phyloP scores from a whole-genome alignment of 2,329 filamentous ascomycete genomes.

The Talaromyces funiculosus region DNA sequence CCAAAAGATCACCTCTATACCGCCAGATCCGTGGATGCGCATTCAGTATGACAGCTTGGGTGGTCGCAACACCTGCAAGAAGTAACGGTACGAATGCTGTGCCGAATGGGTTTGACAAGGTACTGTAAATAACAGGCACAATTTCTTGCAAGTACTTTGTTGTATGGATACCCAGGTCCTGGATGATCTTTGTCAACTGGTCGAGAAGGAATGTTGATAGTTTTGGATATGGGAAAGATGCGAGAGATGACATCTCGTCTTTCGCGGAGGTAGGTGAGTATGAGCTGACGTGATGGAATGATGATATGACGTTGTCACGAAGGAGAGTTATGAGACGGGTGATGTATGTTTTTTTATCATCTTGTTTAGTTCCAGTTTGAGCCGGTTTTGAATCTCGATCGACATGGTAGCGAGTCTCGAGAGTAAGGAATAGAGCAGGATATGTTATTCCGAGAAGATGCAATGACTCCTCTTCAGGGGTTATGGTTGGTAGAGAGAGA shows the following conservation, averaged over 20 bases:
- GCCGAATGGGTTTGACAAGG: constrained; percentile 65
- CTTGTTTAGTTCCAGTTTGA: constrained; percentile 14
- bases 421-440: constrained; percentile 57
- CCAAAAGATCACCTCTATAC: constrained; percentile 60
- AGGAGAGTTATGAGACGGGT: constrained; percentile 24
- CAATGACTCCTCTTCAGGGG: constrained; percentile 65
- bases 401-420: constrained; percentile 39
- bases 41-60: constrained; percentile 55
- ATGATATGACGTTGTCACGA: constrained; percentile 32
- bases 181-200: constrained; percentile 24
- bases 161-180: constrained; percentile 32
- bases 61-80: constrained; percentile 46
- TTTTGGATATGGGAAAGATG: constrained; percentile 36
- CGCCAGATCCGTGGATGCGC: constrained; percentile 64
- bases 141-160: constrained; percentile 52
- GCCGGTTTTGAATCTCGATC: background rate
- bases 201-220: constrained; percentile 46
- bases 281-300: constrained; percentile 44
- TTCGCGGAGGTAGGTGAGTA: constrained; percentile 33
- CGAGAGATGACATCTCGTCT: constrained; percentile 36
- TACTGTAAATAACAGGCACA: constrained; percentile 59
- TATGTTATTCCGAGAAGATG: constrained; percentile 61
- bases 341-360: constrained; percentile 22
- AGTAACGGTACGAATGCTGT: constrained; percentile 52
- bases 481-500: constrained; percentile 70